Evolutionary conservation across 176 grass and related monocot genomes (phyloP).

Genomic region (Bromus sterilis): DNA sequence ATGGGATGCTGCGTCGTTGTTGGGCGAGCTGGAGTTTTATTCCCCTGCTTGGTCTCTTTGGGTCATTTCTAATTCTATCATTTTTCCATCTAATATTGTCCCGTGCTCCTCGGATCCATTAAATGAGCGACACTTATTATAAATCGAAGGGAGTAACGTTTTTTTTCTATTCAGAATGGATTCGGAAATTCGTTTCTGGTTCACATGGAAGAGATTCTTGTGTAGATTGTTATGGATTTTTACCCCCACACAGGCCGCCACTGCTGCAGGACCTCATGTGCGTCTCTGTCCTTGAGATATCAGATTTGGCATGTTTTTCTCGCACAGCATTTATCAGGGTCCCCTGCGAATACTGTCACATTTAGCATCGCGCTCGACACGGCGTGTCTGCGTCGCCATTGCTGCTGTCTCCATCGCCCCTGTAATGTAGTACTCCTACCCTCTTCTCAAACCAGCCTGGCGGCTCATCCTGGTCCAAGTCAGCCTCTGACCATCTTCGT

Average conservation of each 20-base stretch:
- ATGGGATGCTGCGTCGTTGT: neutral
- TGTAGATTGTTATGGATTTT: neutral
- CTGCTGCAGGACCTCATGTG: neutral
- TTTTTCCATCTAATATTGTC: neutral
- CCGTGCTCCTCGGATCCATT: no score
- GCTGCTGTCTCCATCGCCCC: neutral
- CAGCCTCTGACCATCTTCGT: neutral
- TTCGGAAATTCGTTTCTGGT: neutral
- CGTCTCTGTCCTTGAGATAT: neutral
- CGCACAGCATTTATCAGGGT: neutral
- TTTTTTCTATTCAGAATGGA: no score
- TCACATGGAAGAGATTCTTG: neutral
- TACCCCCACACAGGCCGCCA: neutral
- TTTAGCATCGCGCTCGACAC: neutral
- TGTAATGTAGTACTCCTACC: no score
- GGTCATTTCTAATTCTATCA: neutral
- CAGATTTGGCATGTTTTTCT: neutral
- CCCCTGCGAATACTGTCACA: no score
- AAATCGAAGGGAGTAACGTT: no score
- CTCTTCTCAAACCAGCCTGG: constrained; percentile 7
- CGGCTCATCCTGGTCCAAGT: neutral
- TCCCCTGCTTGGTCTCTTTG: neutral
- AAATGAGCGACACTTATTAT: no score
- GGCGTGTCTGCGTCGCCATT: neutral
- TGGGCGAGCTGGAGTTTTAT: neutral